A percentile compares a stretch with the other conserved stretches of the same genome.
These are phyloP conservation scores for Psidium guajava DNA, from an alignment of 345 rosid species.

Conservation along the genomic window DNA sequence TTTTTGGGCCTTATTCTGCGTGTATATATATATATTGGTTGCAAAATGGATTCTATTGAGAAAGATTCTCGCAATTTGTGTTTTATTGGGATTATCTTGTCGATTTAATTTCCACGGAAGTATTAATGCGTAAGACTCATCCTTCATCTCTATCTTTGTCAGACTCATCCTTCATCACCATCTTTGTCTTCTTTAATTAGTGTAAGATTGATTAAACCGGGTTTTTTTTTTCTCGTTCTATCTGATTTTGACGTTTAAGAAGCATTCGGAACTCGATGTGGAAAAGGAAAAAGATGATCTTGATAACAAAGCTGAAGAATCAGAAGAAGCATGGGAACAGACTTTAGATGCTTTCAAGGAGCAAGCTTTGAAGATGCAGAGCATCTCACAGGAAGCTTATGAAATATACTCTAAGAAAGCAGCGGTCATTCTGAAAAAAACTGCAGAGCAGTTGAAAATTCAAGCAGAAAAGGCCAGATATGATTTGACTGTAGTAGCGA, in stretches of 20 bases:
- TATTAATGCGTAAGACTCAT: not conserved
- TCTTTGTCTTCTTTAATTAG: not conserved
- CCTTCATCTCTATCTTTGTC: not conserved
- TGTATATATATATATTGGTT: not conserved
- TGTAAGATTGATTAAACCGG: not conserved
- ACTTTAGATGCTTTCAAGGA: conserved; percentile 59
- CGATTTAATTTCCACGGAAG: not conserved
- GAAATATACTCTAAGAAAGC: conserved; percentile 57
- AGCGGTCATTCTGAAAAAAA: conserved; percentile 37
- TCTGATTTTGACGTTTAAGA: conserved; percentile 9
- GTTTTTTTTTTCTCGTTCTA: not conserved
- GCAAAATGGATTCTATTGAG: not conserved
- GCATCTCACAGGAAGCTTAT: conserved; percentile 71
- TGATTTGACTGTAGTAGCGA: conserved; percentile 47
- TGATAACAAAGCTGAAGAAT: conserved; percentile 22
- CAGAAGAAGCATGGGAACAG: conserved; percentile 83
- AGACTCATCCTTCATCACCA: not conserved
- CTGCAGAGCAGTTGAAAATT: conserved; percentile 59
- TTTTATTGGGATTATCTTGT: not conserved
- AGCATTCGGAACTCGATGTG: conserved; percentile 51
- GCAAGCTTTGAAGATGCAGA: conserved; percentile 67
- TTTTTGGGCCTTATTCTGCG: not conserved
- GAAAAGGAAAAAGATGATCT: conserved; percentile 35
- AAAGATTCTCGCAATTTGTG: not conserved
- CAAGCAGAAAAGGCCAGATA: conserved; percentile 70